Evolutionary conservation across 148 eudicot genomes (phyloP).

Genomic region (Fallopia convolvulus): DNA sequence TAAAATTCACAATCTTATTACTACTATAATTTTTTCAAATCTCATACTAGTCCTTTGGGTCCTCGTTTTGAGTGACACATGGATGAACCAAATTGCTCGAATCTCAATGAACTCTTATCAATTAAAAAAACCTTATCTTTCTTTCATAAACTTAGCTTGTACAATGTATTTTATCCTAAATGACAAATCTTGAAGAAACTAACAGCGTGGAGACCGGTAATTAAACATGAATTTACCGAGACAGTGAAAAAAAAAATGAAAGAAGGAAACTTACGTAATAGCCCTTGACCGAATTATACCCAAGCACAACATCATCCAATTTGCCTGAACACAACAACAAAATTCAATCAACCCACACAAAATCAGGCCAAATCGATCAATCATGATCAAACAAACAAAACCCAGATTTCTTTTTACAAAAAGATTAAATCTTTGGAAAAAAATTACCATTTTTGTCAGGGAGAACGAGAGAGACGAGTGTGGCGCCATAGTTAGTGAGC

Average conservation of each 20-base stretch:
- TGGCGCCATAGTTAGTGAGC: conserved; percentile 59
- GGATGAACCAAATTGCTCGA: background rate
- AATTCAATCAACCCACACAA: background rate
- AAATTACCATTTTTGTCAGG: conserved; percentile 53
- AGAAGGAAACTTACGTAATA: background rate
- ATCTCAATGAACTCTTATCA: background rate
- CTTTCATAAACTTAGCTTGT: background rate
- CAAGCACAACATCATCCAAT: conserved; percentile 5
- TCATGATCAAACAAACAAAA: background rate
- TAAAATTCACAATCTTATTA: too few relatives aligned
- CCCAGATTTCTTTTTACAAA: too few relatives aligned
- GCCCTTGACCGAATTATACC: conserved; percentile 1
- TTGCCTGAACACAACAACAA: background rate
- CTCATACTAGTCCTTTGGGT: too few relatives aligned
- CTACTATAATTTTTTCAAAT: too few relatives aligned
- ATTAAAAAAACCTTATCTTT: background rate
- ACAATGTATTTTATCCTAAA: background rate
- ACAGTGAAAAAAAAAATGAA: background rate
- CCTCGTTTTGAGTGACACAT: background rate
- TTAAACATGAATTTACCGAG: background rate
- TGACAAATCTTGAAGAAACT: background rate
- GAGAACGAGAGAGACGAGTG: conserved; percentile 39
- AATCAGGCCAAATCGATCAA: background rate
- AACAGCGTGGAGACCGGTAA: too few relatives aligned
- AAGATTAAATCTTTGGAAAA: too few relatives aligned